phyloP scores from a whole-genome alignment of 495 filamentous ascomycete species.

The Paragyromitra xinjiangensis region DNA sequence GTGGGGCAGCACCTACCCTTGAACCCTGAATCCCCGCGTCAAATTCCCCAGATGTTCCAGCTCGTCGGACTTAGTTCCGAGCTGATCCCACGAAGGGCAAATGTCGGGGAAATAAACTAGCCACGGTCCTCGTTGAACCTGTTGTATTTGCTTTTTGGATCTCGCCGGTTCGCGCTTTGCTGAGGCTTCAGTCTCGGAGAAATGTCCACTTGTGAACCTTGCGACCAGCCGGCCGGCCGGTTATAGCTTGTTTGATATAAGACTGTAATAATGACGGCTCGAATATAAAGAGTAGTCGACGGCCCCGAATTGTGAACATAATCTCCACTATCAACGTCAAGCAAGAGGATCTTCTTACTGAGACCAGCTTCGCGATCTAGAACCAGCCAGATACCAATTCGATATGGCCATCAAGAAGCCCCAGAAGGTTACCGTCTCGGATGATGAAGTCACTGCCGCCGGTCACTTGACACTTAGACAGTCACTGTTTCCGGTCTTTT shows the following conservation, averaged over 20 bases:
- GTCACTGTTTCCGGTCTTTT: slow-evolving; percentile 62
- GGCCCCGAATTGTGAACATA: slow-evolving; percentile 9
- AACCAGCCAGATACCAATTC: background rate
- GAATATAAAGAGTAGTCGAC: slow-evolving; percentile 24
- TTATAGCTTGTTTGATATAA: background rate
- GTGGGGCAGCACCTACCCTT: slow-evolving; percentile 8
- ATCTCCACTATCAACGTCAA: slow-evolving; percentile 6
- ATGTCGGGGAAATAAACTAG: background rate
- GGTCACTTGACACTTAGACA: slow-evolving; percentile 69
- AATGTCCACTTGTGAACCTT: slow-evolving; percentile 7
- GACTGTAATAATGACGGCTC: slow-evolving; percentile 6
- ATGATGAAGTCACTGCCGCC: slow-evolving; percentile 66
- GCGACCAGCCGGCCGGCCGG: background rate
- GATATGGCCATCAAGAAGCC: slow-evolving; percentile 36
- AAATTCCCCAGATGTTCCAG: background rate
- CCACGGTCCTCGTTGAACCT: background rate
- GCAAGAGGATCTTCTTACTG: background rate
- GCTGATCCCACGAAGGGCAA: background rate
- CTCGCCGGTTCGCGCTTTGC: background rate
- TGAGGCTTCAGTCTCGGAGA: slow-evolving; percentile 21
- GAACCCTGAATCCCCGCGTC: slow-evolving; percentile 3
- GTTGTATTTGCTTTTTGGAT: background rate
- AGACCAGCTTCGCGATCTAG: slow-evolving; percentile 7
- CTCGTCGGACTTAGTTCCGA: slow-evolving; percentile 26
- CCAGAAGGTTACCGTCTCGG: slow-evolving; percentile 58